A percentile compares a stretch with the other conserved stretches of the same genome.
Conservation (phyloP, 2,329 filamentous ascomycete species). For the Epichloe sp. region DNA sequence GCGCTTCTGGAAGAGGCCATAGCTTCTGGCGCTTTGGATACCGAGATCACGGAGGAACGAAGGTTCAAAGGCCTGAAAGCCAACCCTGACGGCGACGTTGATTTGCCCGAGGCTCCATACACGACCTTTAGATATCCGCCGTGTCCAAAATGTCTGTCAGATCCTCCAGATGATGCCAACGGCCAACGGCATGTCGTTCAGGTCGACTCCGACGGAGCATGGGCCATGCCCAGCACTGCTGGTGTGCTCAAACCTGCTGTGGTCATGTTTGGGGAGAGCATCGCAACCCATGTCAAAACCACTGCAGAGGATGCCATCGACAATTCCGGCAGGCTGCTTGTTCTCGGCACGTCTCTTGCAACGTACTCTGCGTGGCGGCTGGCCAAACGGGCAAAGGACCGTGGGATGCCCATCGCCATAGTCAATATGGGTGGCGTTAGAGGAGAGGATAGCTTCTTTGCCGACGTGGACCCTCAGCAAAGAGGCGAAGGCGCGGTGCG, state of each 20-base stretch:
- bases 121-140: slow-evolving; percentile 83
- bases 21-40: slow-evolving; percentile 60
- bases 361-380: slow-evolving; percentile 93
- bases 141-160: slow-evolving; percentile 64
- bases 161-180: slow-evolving; percentile 43
- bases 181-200: slow-evolving; percentile 46
- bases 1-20: slow-evolving; percentile 61
- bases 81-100: slow-evolving; percentile 91
- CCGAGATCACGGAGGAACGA: slow-evolving; percentile 61
- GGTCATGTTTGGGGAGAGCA: slow-evolving; percentile 96
- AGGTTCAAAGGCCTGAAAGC: slow-evolving; percentile 58
- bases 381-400: slow-evolving; percentile 68
- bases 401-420: slow-evolving; percentile 74
- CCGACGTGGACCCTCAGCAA: slow-evolving; percentile 37
- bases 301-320: slow-evolving; percentile 74
- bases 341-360: slow-evolving; percentile 80
- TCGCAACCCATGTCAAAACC: slow-evolving; percentile 53
- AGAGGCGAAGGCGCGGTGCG: slow-evolving; percentile 39
- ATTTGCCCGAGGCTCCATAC: slow-evolving; percentile 77
- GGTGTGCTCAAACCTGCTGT: slow-evolving; percentile 88
- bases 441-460: slow-evolving; percentile 63
- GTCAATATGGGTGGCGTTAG: slow-evolving; percentile 78
- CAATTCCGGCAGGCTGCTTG: slow-evolving; percentile 57
- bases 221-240: slow-evolving; percentile 49
- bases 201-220: slow-evolving; percentile 70